Percentiles rank a stretch among this genome's conserved stretches.
Evolutionary conservation across 1,284 basidiomycete species (phyloP).

Genomic region (Rhodotorula sp.): DNA sequence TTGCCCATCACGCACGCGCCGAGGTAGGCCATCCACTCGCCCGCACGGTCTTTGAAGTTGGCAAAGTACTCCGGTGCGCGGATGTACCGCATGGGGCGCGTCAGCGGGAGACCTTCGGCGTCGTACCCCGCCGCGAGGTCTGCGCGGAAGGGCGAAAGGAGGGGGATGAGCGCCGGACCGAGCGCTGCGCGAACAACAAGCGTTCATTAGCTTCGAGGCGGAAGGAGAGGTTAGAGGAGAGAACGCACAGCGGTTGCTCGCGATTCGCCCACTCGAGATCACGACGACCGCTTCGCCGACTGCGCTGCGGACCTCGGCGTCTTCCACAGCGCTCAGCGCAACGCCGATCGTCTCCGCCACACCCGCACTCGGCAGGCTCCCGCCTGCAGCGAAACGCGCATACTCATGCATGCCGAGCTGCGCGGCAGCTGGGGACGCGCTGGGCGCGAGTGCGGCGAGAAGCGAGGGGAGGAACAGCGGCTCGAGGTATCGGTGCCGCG

Average conservation of each 20-base stretch:
- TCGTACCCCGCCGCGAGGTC: constrained; percentile 51
- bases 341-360: constrained; percentile 53
- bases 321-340: constrained; percentile 52
- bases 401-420: constrained; percentile 44
- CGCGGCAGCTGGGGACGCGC: constrained; percentile 8
- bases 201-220: too few relatives aligned
- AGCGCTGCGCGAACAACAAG: constrained; percentile 50
- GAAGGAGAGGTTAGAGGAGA: constrained; percentile 4
- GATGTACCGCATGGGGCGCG: constrained; percentile 60
- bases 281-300: constrained; percentile 81
- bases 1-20: constrained; percentile 68
- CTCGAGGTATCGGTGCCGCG: constrained; percentile 86
- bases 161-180: constrained; percentile 67
- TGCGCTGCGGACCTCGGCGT: constrained; percentile 62
- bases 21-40: constrained; percentile 48
- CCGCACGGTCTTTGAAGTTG: constrained; percentile 81
- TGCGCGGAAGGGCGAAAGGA: constrained; percentile 63
- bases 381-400: neutral
- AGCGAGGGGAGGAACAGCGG: constrained; percentile 74
- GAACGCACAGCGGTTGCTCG: constrained; percentile 67
- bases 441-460: constrained; percentile 44
- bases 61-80: constrained; percentile 89
- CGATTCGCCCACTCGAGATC: constrained; percentile 68
- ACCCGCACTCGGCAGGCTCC: constrained; percentile 11
- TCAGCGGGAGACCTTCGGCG: constrained; percentile 58